Evolutionary conservation across 805 yeast species (phyloP).

Genomic region (Wickerhamiella musiphila): DNA sequence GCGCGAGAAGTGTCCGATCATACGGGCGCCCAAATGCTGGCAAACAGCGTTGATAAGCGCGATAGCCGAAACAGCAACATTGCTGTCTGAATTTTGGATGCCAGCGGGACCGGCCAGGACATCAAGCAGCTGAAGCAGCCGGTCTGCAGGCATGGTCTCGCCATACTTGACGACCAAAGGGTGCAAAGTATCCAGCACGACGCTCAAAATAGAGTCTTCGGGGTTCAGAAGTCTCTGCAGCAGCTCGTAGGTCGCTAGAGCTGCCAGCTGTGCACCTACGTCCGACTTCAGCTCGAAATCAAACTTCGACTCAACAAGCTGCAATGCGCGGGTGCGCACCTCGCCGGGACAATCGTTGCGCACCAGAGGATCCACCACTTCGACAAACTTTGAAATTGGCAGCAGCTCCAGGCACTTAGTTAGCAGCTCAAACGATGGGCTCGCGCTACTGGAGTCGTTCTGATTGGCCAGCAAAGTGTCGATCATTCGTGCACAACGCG

Average conservation of each 20-base stretch:
- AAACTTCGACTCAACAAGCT: conserved; percentile 49
- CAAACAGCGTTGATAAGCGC: conserved; percentile 54
- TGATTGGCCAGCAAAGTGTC: conserved; percentile 12
- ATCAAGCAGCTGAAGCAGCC: conserved; percentile 32
- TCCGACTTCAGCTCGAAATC: conserved; percentile 45
- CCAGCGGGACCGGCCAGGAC: conserved; percentile 37
- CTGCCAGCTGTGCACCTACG: conserved; percentile 31
- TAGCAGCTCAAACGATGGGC: conserved; percentile 36
- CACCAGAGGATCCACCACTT: conserved; percentile 34
- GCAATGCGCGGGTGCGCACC: conserved; percentile 43
- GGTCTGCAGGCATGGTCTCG: conserved; percentile 24
- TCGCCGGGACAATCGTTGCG: conserved; percentile 24
- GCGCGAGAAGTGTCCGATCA: conserved; percentile 70
- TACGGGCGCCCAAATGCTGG: conserved; percentile 65
- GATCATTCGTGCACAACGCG: conserved; percentile 13
- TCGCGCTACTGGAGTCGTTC: conserved; percentile 22
- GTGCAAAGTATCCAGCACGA: conserved; percentile 21
- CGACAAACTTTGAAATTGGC: conserved; percentile 58
- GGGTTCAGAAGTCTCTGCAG: conserved; percentile 27
- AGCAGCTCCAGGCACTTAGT: conserved; percentile 48
- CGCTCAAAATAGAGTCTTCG: conserved; percentile 12
- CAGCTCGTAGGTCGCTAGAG: conserved; percentile 33
- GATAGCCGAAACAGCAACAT: conserved; percentile 54
- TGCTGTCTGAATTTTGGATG: conserved; percentile 36
- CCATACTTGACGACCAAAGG: conserved; percentile 48